Evolutionary conservation across 176 grass and related monocot genomes (phyloP).

Genomic region (Cymbopogon citratus): DNA sequence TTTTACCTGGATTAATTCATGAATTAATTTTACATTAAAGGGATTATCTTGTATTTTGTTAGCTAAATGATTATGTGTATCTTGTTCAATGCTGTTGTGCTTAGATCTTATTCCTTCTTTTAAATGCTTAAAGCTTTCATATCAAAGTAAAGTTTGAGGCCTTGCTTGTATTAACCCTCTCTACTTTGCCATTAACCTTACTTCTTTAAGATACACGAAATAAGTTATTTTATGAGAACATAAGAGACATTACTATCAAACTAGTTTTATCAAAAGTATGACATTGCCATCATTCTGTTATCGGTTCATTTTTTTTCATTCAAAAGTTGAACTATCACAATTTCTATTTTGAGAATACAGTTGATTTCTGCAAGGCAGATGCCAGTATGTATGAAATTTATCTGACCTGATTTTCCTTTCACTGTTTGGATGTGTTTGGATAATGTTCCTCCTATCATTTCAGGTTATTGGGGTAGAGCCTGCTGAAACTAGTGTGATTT

Average conservation of each 20-base stretch:
- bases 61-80: background rate
- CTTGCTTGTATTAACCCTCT: background rate
- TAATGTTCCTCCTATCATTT: constrained; percentile 18
- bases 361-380: background rate
- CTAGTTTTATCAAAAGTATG: background rate
- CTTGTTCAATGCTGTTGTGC: background rate
- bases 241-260: constrained; percentile 14
- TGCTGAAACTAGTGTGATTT: constrained; percentile 86
- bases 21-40: background rate
- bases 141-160: background rate
- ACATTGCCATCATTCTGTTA: background rate
- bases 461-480: constrained; percentile 95
- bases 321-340: background rate
- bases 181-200: background rate
- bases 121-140: background rate
- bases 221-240: background rate
- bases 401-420: background rate
- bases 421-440: constrained; percentile 1
- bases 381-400: background rate
- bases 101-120: background rate
- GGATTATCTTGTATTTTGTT: background rate
- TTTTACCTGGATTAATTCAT: constrained; percentile 18
- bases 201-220: background rate
- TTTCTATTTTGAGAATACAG: background rate
- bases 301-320: background rate